Evolutionary conservation across 306 rosid species (phyloP).

Genomic region (Ormosia emarginata): DNA sequence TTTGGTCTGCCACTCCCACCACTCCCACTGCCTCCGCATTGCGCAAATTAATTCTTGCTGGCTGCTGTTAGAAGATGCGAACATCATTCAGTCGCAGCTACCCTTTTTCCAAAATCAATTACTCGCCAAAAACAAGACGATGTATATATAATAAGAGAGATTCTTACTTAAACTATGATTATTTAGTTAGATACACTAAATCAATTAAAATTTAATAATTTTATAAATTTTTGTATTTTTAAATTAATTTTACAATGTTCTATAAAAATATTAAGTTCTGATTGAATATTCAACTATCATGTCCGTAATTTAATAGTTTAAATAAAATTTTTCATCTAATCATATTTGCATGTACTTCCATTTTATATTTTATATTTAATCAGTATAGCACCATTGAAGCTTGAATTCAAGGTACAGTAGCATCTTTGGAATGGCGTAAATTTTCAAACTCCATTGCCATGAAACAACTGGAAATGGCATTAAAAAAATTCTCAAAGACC

Average conservation of each 20-base stretch:
- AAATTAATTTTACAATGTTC: too few species aligned
- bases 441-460: neutral
- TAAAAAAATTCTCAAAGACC: neutral
- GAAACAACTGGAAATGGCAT: neutral
- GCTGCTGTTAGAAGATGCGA: neutral
- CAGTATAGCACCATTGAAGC: neutral
- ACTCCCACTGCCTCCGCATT: slow-evolving; percentile 16
- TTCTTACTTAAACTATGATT: too few species aligned
- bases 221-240: too few species aligned
- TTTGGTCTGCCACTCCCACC: slow-evolving; percentile 49
- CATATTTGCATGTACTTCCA: neutral
- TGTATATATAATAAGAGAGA: neutral
- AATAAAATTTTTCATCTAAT: too few species aligned
- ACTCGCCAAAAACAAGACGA: neutral
- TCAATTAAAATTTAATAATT: too few species aligned
- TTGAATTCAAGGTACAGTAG: neutral
- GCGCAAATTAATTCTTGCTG: slow-evolving; percentile 25
- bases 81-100: neutral
- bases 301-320: too few species aligned
- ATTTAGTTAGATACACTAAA: too few species aligned
- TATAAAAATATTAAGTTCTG: too few species aligned
- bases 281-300: too few species aligned
- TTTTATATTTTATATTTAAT: neutral
- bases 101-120: neutral
- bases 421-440: neutral